phyloP scores from a whole-genome alignment of 2,329 filamentous ascomycete genomes.

The Calycina marina region DNA sequence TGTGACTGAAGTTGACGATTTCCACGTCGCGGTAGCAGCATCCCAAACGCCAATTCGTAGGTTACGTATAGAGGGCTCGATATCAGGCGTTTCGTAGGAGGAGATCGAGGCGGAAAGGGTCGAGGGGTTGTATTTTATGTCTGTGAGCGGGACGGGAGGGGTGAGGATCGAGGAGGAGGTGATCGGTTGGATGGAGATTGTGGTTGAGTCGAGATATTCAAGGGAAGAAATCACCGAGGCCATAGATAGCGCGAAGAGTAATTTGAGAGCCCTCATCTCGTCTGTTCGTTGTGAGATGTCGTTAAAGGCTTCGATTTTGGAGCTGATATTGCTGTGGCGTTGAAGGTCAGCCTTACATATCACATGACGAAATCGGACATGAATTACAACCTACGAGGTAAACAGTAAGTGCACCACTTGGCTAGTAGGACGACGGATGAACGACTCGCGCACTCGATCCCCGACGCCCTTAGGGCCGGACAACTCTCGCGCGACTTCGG shows the following conservation, averaged over 20 bases:
- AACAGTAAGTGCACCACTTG: too few species aligned
- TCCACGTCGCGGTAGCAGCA: constrained; percentile 30
- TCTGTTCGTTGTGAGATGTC: not conserved
- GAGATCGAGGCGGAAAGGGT: constrained; percentile 30
- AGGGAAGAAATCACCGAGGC: constrained; percentile 26
- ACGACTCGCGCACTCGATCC: too few species aligned
- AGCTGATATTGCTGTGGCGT: not conserved
- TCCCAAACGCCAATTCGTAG: constrained; percentile 46
- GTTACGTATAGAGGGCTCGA: constrained; percentile 29
- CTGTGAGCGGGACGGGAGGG: constrained; percentile 40
- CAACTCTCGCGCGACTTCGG: too few species aligned
- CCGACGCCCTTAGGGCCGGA: too few species aligned
- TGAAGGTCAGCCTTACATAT: constrained; percentile 4
- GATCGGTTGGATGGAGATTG: constrained; percentile 20
- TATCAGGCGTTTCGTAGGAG: constrained; percentile 41
- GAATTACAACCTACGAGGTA: too few species aligned
- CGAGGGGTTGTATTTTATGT: constrained; percentile 38
- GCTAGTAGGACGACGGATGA: too few species aligned
- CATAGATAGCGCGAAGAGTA: constrained; percentile 26
- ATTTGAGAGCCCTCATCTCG: constrained; percentile 25
- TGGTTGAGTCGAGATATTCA: constrained; percentile 23
- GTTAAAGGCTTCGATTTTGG: not conserved
- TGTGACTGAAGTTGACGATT: constrained; percentile 39
- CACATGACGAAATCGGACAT: too few species aligned
- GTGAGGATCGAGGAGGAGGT: constrained; percentile 5